Evolutionary conservation across 495 filamentous ascomycete genomes (phyloP).

Genomic region (Neurospora discreta): DNA sequence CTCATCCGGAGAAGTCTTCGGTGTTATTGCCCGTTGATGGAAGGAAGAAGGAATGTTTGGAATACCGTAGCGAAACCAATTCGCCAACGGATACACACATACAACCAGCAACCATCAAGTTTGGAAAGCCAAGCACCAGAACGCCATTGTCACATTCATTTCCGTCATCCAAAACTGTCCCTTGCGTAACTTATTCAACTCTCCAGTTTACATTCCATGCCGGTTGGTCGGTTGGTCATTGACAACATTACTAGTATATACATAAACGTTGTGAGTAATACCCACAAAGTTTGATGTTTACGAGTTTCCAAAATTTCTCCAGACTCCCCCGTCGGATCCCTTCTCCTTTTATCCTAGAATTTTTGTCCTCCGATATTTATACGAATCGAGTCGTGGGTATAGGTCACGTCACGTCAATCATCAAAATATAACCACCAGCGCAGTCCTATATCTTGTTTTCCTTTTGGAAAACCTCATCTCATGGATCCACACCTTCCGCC

Average conservation of each 20-base stretch:
- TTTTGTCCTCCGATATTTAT: neutral
- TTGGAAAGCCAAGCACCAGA: neutral
- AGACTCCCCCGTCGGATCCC: neutral
- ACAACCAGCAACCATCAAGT: neutral
- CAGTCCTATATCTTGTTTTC: neutral
- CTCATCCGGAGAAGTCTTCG: neutral
- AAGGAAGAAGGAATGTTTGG: neutral
- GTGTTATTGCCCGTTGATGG: neutral
- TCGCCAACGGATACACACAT: neutral
- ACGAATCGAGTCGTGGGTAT: neutral
- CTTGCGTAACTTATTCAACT: neutral
- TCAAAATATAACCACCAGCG: neutral
- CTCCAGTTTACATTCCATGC: neutral
- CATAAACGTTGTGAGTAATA: neutral
- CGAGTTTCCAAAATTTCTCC: neutral
- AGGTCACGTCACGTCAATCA: neutral
- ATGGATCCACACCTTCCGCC: neutral
- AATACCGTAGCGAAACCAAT: neutral
- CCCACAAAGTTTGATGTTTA: neutral
- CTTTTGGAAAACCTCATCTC: neutral
- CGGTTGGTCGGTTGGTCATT: neutral
- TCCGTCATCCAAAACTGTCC: neutral
- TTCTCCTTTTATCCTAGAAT: neutral
- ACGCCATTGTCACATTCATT: neutral
- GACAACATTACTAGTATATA: neutral